A percentile compares a stretch with the other conserved stretches of the same genome.
phyloP scores from a whole-genome alignment of 176 grass and related monocot species.

The Eragrostis curvula region DNA sequence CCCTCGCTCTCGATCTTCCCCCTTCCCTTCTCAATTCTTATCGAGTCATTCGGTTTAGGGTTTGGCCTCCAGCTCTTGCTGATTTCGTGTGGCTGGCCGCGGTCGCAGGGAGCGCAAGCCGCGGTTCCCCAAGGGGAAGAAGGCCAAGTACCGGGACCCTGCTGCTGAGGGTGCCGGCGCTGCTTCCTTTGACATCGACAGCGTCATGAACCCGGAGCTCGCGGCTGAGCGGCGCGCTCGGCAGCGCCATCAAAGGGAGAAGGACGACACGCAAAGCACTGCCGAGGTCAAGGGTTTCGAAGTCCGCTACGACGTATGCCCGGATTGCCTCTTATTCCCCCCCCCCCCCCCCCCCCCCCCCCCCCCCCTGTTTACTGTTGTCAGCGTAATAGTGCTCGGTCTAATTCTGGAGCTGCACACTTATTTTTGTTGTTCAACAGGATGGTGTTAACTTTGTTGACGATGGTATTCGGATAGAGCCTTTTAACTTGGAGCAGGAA shows the following conservation, averaged over 20 bases:
- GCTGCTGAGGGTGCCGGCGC: constrained; percentile 21
- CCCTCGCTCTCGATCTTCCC: neutral
- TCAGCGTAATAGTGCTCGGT: constrained; percentile 13
- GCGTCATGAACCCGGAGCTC: constrained; percentile 64
- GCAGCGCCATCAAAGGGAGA: constrained; percentile 56
- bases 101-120: constrained; percentile 65
- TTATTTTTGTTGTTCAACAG: constrained; percentile 57
- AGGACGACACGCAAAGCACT: constrained; percentile 51
- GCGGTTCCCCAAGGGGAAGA: constrained; percentile 95
- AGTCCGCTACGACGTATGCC: constrained; percentile 69
- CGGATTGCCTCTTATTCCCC: neutral
- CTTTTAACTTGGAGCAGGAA: constrained; percentile 96
- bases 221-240: constrained; percentile 67
- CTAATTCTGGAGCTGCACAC: neutral
- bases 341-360: neutral
- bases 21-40: neutral
- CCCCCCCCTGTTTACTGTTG: neutral
- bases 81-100: constrained; percentile 13
- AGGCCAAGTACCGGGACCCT: constrained; percentile 56
- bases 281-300: constrained; percentile 59
- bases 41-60: constrained; percentile 8
- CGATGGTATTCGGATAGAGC: constrained; percentile 86
- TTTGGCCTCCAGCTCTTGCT: constrained; percentile 41
- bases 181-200: constrained; percentile 47
- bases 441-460: constrained; percentile 75